Evolutionary conservation across 306 rosid species (phyloP).

Genomic region (Oemleria cerasiformis): DNA sequence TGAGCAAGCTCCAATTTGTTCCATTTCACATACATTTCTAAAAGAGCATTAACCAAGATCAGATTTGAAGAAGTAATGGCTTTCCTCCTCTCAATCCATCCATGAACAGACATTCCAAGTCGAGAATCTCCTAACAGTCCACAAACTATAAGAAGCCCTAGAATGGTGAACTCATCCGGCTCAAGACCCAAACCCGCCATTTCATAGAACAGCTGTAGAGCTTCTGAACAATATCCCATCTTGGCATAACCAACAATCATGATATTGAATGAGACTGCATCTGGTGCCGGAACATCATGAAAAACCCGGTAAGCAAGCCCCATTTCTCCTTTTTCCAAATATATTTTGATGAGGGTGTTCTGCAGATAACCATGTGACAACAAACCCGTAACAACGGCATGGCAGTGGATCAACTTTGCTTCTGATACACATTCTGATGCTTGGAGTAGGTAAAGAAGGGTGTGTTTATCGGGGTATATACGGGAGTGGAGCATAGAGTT

Average conservation of each 20-base stretch:
- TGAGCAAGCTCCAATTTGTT: slow-evolving; percentile 35
- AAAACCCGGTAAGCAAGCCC: slow-evolving; percentile 39
- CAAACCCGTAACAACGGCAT: slow-evolving; percentile 46
- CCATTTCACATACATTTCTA: slow-evolving; percentile 55
- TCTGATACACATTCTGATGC: slow-evolving; percentile 31
- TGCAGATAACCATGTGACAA: slow-evolving; percentile 38
- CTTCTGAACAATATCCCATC: slow-evolving; percentile 32
- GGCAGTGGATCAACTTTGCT: slow-evolving; percentile 47
- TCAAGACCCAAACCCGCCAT: slow-evolving; percentile 37
- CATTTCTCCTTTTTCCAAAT: slow-evolving; percentile 35
- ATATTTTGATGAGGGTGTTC: slow-evolving; percentile 37
- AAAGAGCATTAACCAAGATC: slow-evolving; percentile 53
- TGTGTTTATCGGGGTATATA: slow-evolving; percentile 41
- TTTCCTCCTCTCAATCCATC: slow-evolving; percentile 48
- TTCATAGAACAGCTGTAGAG: slow-evolving; percentile 34
- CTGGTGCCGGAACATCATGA: slow-evolving; percentile 23
- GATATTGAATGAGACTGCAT: slow-evolving; percentile 46
- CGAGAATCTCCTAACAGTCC: slow-evolving; percentile 34
- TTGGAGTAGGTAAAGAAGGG: slow-evolving; percentile 43
- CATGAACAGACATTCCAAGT: slow-evolving; percentile 59
- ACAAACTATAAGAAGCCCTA: slow-evolving; percentile 50
- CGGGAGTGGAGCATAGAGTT: slow-evolving; percentile 37
- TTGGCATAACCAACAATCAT: slow-evolving; percentile 45
- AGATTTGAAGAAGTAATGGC: slow-evolving; percentile 35
- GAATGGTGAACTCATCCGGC: slow-evolving; percentile 46